A percentile compares a stretch with the other conserved stretches of the same genome.
phyloP scores from a whole-genome alignment of 345 rosid genomes.

The Erucastrum elatum region DNA sequence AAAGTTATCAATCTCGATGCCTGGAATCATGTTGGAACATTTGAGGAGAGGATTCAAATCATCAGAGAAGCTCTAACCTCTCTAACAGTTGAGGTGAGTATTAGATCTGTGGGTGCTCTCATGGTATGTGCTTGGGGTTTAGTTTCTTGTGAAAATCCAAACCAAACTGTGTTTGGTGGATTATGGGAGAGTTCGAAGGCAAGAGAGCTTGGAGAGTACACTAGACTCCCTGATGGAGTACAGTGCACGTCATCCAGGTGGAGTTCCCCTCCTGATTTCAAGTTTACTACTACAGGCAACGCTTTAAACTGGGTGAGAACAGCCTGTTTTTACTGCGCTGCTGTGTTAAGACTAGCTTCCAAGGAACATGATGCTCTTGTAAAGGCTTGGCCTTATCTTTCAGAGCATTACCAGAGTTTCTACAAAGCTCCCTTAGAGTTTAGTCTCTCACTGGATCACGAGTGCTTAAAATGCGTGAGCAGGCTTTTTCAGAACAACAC shows the following conservation, averaged over 20 bases:
- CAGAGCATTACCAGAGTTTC: neutral
- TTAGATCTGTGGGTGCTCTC: conserved; percentile 6
- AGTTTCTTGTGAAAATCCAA: neutral
- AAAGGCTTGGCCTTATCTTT: neutral
- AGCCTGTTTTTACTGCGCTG: neutral
- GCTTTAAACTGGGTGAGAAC: neutral
- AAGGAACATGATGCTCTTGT: neutral
- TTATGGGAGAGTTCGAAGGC: neutral
- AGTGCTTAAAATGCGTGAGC: neutral
- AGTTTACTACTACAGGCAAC: neutral
- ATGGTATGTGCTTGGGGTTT: conserved; percentile 5
- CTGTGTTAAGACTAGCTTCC: neutral
- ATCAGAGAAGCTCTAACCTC: neutral
- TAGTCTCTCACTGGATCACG: neutral
- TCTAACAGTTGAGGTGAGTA: neutral
- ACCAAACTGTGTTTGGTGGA: neutral
- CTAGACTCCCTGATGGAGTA: neutral
- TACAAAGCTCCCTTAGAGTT: neutral
- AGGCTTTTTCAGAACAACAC: neutral
- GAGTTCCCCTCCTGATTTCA: neutral
- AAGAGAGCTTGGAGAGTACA: neutral
- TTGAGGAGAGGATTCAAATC: neutral
- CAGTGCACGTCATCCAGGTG: neutral
- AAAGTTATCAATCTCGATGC: neutral
- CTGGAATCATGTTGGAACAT: neutral